Conservation (phyloP, 176 grass and related monocot species). For the Olyra latifolia region DNA sequence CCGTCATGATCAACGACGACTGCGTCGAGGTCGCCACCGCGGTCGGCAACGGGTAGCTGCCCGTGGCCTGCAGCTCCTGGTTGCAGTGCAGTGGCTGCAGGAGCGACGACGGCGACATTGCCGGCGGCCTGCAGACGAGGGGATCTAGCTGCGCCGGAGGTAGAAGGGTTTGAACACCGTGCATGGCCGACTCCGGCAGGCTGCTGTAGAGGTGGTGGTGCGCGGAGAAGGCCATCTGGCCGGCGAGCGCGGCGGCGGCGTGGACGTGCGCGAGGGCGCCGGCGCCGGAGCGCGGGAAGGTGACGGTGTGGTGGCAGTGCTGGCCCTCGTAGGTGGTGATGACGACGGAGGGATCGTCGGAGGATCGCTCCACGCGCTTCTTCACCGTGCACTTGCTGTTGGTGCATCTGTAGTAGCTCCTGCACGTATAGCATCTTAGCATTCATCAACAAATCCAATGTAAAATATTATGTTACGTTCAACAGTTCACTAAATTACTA, state of each 20-base stretch:
- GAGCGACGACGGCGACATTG: background rate
- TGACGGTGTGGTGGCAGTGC: constrained; percentile 71
- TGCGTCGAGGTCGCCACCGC: background rate
- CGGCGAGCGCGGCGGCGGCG: constrained; percentile 20
- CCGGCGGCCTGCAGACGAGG: background rate
- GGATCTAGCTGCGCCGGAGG: background rate
- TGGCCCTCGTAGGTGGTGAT: constrained; percentile 91
- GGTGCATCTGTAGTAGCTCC: constrained; percentile 86
- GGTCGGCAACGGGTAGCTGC: background rate
- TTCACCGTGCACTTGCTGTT: constrained; percentile 75
- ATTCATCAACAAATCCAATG: background rate
- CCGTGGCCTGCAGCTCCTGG: constrained; percentile 18
- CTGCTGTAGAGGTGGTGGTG: constrained; percentile 25
- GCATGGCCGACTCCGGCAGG: background rate
- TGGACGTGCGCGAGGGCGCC: constrained; percentile 23
- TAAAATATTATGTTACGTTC: background rate
- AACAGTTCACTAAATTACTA: background rate
- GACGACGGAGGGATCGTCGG: constrained; percentile 61
- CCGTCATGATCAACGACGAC: background rate
- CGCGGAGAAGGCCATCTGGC: constrained; percentile 27
- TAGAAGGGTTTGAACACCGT: background rate
- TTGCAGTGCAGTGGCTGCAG: constrained; percentile 17
- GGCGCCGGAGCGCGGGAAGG: constrained; percentile 32
- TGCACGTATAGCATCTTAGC: constrained; percentile 5
- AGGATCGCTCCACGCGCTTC: constrained; percentile 78